These are phyloP conservation scores for Tirmania nivea DNA, from an alignment of 495 filamentous ascomycete species.

Conservation along the genomic window DNA sequence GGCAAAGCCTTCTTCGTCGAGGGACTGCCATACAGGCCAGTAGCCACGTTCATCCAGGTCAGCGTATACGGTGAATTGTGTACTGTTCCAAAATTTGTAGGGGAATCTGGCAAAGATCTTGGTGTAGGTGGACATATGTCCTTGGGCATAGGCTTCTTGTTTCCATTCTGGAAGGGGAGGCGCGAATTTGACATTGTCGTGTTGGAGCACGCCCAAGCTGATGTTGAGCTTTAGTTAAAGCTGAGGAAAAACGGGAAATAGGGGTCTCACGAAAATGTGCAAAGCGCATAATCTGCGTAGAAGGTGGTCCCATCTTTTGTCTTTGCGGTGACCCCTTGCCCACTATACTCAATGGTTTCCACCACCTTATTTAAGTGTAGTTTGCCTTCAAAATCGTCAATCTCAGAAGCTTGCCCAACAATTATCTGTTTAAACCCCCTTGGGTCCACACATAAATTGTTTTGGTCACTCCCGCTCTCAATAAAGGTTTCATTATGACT, in stretches of 20 bases:
- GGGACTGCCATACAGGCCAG: slow-evolving; percentile 51
- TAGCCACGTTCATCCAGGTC: slow-evolving; percentile 39
- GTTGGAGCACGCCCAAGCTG: slow-evolving; percentile 44
- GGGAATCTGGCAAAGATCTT: slow-evolving; percentile 61
- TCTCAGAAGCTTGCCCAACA: slow-evolving; percentile 32
- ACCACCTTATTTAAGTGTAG: slow-evolving; percentile 39
- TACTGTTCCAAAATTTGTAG: slow-evolving; percentile 48
- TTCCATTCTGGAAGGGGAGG: slow-evolving; percentile 48
- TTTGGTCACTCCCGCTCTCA: slow-evolving; percentile 28
- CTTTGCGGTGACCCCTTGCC: slow-evolving; percentile 33
- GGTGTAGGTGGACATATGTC: slow-evolving; percentile 56
- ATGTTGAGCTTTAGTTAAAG: slow-evolving; percentile 4
- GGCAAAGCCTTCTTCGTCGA: slow-evolving; percentile 36
- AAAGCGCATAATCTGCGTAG: slow-evolving; percentile 35
- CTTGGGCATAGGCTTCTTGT: slow-evolving; percentile 37
- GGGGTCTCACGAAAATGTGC: slow-evolving; percentile 29
- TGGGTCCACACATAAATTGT: slow-evolving; percentile 46
- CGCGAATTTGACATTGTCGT: slow-evolving; percentile 35
- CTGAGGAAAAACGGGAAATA: not conserved
- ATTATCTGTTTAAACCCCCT: slow-evolving; percentile 46
- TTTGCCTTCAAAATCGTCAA: slow-evolving; percentile 7
- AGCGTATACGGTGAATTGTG: slow-evolving; percentile 53
- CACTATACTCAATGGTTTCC: slow-evolving; percentile 34
- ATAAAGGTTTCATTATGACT: slow-evolving; percentile 24
- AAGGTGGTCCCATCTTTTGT: slow-evolving; percentile 37